Evolutionary conservation across 768 basidiomycete genomes (phyloP), one percentile per base, ranked within the genome.

Genomic region (Suillus cothurnatus): DNA sequence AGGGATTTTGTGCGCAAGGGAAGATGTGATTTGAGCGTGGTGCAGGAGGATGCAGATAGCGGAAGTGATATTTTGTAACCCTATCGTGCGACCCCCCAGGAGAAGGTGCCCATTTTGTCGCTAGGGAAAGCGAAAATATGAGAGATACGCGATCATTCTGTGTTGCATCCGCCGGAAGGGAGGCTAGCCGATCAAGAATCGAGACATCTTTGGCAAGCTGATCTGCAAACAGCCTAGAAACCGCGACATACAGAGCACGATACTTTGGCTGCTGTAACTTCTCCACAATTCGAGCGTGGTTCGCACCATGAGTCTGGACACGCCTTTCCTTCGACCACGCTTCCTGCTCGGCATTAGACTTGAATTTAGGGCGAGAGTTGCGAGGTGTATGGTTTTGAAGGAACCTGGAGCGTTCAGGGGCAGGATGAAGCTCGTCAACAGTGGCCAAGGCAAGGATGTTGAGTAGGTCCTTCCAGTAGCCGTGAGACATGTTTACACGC

Each of bases 381-480:
- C 62, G 36, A 59, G 45, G 41, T 53, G 1, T n/a, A 69, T 65
- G 61, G 43, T 67, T 72, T 65, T 76, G 74, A 31, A 74, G 65
- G 65, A 78, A 78, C 15, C 64, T 70, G 7, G 71, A 66, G 11
- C 64, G 64, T 0, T 61, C 47, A 2, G 38, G 1, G 1, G 21
- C 61, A 17, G 71, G 66, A 26, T 45, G 61, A 26, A 91, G 81
- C 65, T 90, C 79, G 64, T 81, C 84, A 19, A 81, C 73, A 1
- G 86, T 80, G 14, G 86, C 87, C 34, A 92, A 80, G 5, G 85
- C 81, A 6, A 92, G 78, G 58, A 92, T 86, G 61, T 90, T 88
- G 61, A 90, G 81, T 26, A 91, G 80, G 68, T 92, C 91, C 71
- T 93, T 91, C 87, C 88, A 92, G 70, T 88, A 90, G 0, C 90